Evolutionary conservation across 345 rosid genomes (phyloP).

Genomic region (Theobroma cacao): DNA sequence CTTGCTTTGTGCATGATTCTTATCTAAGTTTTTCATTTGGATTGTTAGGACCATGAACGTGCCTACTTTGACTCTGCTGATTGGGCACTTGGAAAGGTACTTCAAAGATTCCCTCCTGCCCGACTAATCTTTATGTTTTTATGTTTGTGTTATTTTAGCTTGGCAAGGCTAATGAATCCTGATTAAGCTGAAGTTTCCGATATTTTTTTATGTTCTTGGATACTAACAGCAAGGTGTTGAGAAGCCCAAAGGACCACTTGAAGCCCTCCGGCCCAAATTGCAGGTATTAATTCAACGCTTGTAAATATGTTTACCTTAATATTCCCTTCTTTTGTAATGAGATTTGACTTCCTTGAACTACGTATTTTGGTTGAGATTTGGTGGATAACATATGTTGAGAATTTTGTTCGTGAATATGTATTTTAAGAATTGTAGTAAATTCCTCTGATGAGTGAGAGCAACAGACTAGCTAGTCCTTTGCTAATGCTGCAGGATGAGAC

Average conservation of each 20-base stretch:
- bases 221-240: conserved; percentile 87
- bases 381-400: background rate
- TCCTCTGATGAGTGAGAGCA: background rate
- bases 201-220: conserved; percentile 13
- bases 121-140: background rate
- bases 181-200: conserved; percentile 13
- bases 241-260: conserved; percentile 98
- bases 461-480: background rate
- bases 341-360: background rate
- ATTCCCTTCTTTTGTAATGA: background rate
- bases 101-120: background rate
- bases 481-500: background rate
- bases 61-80: conserved; percentile 99
- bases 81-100: conserved; percentile 99
- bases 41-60: conserved; percentile 87
- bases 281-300: conserved; percentile 50
- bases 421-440: background rate
- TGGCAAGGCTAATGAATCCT: background rate
- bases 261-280: conserved; percentile 98
- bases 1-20: conserved; percentile 5
- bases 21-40: conserved; percentile 16
- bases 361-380: background rate
- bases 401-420: background rate
- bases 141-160: conserved; percentile 7
- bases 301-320: background rate